phyloP scores from a whole-genome alignment of 352 stramenopile species.

The Phytophthora fragariae region DNA sequence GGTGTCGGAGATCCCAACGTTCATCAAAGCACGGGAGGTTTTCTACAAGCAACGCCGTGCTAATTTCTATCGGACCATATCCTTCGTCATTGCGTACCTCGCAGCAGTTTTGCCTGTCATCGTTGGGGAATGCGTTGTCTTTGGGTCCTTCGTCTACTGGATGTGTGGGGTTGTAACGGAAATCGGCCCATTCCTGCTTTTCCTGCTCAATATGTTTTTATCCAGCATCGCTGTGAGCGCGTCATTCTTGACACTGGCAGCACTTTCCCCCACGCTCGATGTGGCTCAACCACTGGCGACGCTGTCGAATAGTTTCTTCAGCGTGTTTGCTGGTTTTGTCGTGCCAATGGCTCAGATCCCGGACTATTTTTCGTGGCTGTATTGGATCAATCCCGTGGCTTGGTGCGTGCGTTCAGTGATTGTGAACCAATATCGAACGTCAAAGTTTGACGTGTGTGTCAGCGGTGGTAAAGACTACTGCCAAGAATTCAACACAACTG shows the following conservation, averaged over 20 bases:
- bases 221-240: neutral
- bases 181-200: neutral
- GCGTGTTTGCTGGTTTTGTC: neutral
- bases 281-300: neutral
- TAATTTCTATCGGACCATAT: neutral
- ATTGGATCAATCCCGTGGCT: neutral
- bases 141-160: neutral
- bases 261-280: neutral
- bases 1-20: neutral
- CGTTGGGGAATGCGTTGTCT: neutral
- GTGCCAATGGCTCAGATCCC: neutral
- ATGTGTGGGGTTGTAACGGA: neutral
- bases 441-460: conserved; percentile 1
- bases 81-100: neutral
- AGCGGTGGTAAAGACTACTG: neutral
- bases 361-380: neutral
- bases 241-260: neutral
- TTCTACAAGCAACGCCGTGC: conserved; percentile 1
- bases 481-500: neutral
- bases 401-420: neutral
- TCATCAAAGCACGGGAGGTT: neutral
- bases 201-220: neutral
- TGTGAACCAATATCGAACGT: neutral
- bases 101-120: neutral
- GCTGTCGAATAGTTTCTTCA: neutral